These are phyloP conservation scores for Chlorencoelia australis DNA, from an alignment of 2,329 filamentous ascomycete species.

Conservation along the genomic window DNA sequence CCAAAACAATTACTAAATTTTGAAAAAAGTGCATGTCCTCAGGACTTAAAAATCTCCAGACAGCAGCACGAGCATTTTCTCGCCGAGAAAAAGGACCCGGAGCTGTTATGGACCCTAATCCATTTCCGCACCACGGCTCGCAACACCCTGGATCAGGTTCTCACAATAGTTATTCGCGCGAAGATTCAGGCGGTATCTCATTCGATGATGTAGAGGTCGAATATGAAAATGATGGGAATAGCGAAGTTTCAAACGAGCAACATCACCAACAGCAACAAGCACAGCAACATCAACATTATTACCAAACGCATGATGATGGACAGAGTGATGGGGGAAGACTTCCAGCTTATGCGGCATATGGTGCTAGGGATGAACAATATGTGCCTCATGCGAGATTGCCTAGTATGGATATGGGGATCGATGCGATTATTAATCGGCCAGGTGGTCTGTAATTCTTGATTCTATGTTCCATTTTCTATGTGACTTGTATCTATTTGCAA, in stretches of 20 bases:
- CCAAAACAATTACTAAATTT: neutral
- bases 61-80: constrained; percentile 53
- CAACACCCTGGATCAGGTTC: constrained; percentile 1
- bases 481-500: too few species aligned
- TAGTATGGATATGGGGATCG: constrained; percentile 52
- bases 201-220: constrained; percentile 45
- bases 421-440: constrained; percentile 46
- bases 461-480: too few species aligned
- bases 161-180: constrained; percentile 3
- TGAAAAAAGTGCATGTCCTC: constrained; percentile 66
- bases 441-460: constrained; percentile 6
- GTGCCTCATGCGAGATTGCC: constrained; percentile 31
- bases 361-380: neutral
- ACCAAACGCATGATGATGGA: constrained; percentile 5
- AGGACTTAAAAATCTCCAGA: constrained; percentile 71
- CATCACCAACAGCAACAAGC: constrained; percentile 5
- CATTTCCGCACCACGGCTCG: neutral
- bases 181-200: constrained; percentile 64
- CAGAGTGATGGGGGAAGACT: neutral
- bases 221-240: constrained; percentile 16
- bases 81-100: constrained; percentile 51
- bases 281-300: constrained; percentile 5
- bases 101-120: constrained; percentile 8
- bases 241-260: constrained; percentile 7
- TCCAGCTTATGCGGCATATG: too few species aligned